These are phyloP conservation scores for Thalassiosira profunda DNA, from an alignment of 108 stramenopile species.

Conservation along the genomic window DNA sequence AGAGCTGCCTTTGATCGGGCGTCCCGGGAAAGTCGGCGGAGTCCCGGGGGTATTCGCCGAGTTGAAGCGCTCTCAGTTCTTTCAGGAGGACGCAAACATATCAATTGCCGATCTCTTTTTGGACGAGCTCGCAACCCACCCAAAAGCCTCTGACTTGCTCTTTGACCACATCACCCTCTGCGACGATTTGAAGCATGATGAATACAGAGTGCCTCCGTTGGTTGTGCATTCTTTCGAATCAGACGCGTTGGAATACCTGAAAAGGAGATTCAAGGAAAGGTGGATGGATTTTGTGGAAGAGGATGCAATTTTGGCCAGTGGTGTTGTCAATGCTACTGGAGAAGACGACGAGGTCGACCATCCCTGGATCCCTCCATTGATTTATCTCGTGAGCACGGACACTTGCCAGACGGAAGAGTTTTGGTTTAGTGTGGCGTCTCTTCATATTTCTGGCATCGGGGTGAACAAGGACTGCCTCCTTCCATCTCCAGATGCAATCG, in stretches of 20 bases:
- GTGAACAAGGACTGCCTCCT: constrained; percentile 55
- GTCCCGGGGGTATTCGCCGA: constrained; percentile 61
- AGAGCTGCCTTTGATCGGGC: constrained; percentile 25
- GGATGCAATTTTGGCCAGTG: constrained; percentile 11
- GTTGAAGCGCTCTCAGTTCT: constrained; percentile 44
- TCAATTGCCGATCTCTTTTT: constrained; percentile 43
- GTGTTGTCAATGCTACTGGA: not conserved
- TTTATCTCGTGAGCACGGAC: constrained; percentile 10
- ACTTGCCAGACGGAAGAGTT: constrained; percentile 29
- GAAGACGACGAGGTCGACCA: constrained; percentile 16
- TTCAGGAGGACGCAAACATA: constrained; percentile 32
- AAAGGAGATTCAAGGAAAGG: constrained; percentile 17
- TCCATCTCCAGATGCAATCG: constrained; percentile 7
- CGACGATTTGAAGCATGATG: constrained; percentile 23
- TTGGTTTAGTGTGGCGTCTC: constrained; percentile 46
- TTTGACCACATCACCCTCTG: constrained; percentile 31
- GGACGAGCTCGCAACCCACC: constrained; percentile 24
- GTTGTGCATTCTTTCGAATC: constrained; percentile 61
- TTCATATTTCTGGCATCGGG: constrained; percentile 46
- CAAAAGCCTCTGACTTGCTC: constrained; percentile 23
- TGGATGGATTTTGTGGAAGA: constrained; percentile 47
- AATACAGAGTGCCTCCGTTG: constrained; percentile 59
- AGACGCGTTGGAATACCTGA: constrained; percentile 32
- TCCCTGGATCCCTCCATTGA: constrained; percentile 42
- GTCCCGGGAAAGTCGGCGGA: constrained; percentile 16